Conservation (phyloP, 164 flowering plant genomes). For the Malania oleifera region DNA sequence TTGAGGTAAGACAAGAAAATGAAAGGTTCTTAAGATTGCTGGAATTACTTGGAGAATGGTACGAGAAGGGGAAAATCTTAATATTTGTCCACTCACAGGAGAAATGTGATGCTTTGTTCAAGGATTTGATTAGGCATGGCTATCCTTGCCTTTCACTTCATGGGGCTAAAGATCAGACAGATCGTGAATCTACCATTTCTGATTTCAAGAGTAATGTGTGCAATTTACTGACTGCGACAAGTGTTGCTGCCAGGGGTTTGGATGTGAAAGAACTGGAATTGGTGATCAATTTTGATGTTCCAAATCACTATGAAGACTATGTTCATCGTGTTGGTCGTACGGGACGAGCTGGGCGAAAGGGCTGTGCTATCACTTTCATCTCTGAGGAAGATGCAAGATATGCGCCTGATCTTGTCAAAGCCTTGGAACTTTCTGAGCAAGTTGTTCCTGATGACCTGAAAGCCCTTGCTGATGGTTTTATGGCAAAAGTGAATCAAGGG, state of each 20-base stretch:
- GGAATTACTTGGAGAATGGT: conserved; percentile 95
- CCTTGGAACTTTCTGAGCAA: conserved; percentile 89
- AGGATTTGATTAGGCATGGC: conserved; percentile 65
- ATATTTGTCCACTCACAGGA: conserved; percentile 91
- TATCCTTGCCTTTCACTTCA: conserved; percentile 94
- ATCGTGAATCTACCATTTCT: conserved; percentile 84
- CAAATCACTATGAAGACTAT: conserved; percentile 97
- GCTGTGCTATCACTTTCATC: conserved; percentile 89
- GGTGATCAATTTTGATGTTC: conserved; percentile 82
- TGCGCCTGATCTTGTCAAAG: conserved; percentile 93
- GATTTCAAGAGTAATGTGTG: conserved; percentile 93
- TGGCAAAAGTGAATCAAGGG: conserved; percentile 89
- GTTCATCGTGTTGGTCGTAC: conserved; percentile 97
- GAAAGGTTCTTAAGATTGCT: conserved; percentile 77
- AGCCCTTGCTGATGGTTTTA: conserved; percentile 87
- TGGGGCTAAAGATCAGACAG: conserved; percentile 96
- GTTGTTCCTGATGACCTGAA: conserved; percentile 85
- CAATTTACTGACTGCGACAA: conserved; percentile 83
- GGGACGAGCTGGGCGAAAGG: conserved; percentile 91
- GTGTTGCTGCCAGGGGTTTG: conserved; percentile 93
- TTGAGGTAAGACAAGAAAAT: conserved; percentile 83
- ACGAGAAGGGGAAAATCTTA: conserved; percentile 87
- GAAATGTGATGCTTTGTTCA: conserved; percentile 83
- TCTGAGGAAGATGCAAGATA: conserved; percentile 87
- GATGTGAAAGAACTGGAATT: conserved; percentile 97